A percentile compares a stretch with the other conserved stretches of the same genome.
Evolutionary conservation across 2,329 filamentous ascomycete genomes (phyloP).

Genomic region (Fusarium sublunatum): DNA sequence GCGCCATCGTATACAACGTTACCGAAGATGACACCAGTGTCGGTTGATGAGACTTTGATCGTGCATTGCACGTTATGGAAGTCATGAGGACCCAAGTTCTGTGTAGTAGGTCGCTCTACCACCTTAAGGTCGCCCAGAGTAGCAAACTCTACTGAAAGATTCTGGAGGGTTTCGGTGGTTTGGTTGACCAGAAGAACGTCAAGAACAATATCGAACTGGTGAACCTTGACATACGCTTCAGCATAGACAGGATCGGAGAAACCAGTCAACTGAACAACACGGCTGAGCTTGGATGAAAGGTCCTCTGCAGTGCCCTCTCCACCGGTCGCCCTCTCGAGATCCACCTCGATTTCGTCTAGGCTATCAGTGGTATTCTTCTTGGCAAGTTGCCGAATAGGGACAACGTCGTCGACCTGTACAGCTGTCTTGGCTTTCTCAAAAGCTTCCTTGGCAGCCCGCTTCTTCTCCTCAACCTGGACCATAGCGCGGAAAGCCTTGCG

Average conservation of each 20-base stretch:
- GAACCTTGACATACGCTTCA: conserved; percentile 98
- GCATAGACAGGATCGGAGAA: conserved; percentile 99
- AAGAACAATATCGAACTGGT: conserved; percentile 98
- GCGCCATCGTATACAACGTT: conserved; percentile 98
- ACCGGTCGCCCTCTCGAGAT: conserved; percentile 93
- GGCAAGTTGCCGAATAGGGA: conserved; percentile 90
- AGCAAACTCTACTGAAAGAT: conserved; percentile 97
- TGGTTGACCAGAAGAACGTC: conserved; percentile 98
- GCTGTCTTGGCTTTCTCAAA: conserved; percentile 93
- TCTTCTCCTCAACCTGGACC: conserved; percentile 98
- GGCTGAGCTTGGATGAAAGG: conserved; percentile 90
- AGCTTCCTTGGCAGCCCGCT: conserved; percentile 93
- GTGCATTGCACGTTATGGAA: conserved; percentile 99
- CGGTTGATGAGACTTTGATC: conserved; percentile 97
- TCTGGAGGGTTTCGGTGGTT: conserved; percentile 95
- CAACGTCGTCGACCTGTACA: conserved; percentile 94
- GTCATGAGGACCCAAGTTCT: conserved; percentile 94
- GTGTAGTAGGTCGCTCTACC: conserved; percentile 93
- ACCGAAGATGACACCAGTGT: conserved; percentile 98
- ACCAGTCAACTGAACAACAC: conserved; percentile 95
- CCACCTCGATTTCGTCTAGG: conserved; percentile 85
- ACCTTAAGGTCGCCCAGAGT: conserved; percentile 98
- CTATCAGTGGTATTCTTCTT: conserved; percentile 90
- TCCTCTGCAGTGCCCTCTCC: conserved; percentile 87
- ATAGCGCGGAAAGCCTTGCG: conserved; percentile 95